phyloP scores from a whole-genome alignment of 2,329 filamentous ascomycete species.

The Didymella keratinophila region DNA sequence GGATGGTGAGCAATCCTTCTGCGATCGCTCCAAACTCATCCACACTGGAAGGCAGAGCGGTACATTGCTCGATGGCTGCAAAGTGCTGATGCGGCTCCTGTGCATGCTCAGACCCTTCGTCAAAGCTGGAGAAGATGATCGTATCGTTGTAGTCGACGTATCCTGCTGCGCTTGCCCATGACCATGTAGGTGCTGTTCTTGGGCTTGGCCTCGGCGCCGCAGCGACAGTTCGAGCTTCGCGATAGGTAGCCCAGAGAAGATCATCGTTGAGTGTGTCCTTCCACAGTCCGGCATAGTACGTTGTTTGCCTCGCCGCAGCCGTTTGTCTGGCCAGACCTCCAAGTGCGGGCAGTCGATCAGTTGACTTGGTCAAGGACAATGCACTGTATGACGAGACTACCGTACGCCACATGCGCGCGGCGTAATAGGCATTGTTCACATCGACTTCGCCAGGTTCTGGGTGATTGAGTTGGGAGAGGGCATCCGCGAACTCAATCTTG shows the following conservation, averaged over 20 bases:
- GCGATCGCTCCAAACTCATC: background rate
- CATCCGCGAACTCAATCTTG: background rate
- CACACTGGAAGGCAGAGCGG: background rate
- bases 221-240: background rate
- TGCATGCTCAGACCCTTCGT: background rate
- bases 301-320: background rate
- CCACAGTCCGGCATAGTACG: background rate
- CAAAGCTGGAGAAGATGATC: background rate
- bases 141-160: background rate
- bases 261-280: background rate
- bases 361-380: background rate
- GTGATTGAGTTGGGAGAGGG: background rate
- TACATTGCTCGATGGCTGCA: background rate
- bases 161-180: background rate
- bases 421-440: background rate
- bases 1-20: background rate
- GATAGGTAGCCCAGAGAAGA: background rate
- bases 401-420: background rate
- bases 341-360: background rate
- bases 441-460: background rate
- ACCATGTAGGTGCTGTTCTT: background rate
- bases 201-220: background rate
- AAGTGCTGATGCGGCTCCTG: background rate
- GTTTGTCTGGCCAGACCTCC: background rate
- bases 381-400: background rate